Evolutionary conservation across 2,329 filamentous ascomycete genomes (phyloP).

Genomic region (Drechmeria coniospora): DNA sequence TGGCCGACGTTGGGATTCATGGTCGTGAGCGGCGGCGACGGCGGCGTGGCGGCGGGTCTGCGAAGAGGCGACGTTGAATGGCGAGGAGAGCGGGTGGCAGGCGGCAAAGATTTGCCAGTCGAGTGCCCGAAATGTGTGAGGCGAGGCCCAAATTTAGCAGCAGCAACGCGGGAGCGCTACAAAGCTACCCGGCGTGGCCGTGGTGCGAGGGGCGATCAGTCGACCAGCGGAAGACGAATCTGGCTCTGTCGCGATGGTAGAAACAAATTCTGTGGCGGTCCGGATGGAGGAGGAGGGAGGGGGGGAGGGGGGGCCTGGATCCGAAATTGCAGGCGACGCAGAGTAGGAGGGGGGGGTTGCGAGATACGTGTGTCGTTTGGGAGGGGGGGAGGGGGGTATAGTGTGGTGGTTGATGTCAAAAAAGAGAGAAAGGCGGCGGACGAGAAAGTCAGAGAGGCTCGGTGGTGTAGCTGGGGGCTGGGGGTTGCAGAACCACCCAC

Average conservation of each 20-base stretch:
- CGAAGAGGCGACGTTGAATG: neutral
- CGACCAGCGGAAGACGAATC: conserved; percentile 3
- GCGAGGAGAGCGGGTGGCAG: neutral
- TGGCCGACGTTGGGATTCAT: conserved; percentile 51
- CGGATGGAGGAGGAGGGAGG: too few species aligned
- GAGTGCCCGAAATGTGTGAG: conserved; percentile 8
- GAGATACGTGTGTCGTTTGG: too few species aligned
- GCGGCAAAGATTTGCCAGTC: conserved; percentile 8
- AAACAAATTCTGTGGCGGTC: too few species aligned
- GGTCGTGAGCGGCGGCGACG: conserved; percentile 11
- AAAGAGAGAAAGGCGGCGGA: neutral
- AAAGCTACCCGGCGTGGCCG: conserved; percentile 18
- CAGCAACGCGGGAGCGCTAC: conserved; percentile 13
- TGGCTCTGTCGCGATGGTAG: too few species aligned
- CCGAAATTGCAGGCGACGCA: conserved; percentile 4
- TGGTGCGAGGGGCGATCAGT: conserved; percentile 11
- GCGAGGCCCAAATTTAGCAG: conserved; percentile 14
- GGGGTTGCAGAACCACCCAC: neutral
- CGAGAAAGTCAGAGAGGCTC: too few species aligned
- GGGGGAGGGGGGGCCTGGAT: conserved; percentile 2
- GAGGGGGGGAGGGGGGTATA: too few species aligned
- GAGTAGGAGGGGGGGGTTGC: conserved; percentile 1
- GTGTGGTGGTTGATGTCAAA: too few species aligned
- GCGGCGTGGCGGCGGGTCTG: conserved; percentile 7
- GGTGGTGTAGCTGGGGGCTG: neutral